phyloP scores from a whole-genome alignment of 352 stramenopile species.

The Phytophthora fragariaefolia region DNA sequence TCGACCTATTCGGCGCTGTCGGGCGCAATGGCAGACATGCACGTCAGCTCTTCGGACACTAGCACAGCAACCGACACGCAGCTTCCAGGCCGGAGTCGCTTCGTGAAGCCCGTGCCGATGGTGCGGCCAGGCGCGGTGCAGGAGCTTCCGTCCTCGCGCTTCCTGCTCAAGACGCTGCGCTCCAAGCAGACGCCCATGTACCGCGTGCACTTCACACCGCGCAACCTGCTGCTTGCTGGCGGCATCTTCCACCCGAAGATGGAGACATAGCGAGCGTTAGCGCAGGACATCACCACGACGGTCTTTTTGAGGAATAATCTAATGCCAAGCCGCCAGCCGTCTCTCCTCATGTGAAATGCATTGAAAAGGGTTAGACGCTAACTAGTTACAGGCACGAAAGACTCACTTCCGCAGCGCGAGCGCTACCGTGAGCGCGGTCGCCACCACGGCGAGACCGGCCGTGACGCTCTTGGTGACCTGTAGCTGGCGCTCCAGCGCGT shows the following conservation, averaged over 20 bases:
- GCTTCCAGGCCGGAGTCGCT: slow-evolving; percentile 35
- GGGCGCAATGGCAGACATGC: slow-evolving; percentile 44
- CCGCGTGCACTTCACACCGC: slow-evolving; percentile 79
- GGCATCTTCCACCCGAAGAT: slow-evolving; percentile 72
- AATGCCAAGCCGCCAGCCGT: slow-evolving; percentile 21
- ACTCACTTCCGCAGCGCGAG: slow-evolving; percentile 40
- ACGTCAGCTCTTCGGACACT: slow-evolving; percentile 30
- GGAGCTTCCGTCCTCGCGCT: slow-evolving; percentile 70
- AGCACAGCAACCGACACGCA: slow-evolving; percentile 16
- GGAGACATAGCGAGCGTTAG: slow-evolving; percentile 45
- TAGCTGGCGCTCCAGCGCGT: slow-evolving; percentile 63
- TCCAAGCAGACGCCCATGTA: slow-evolving; percentile 90
- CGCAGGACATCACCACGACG: slow-evolving; percentile 10
- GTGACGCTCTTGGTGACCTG: slow-evolving; percentile 42
- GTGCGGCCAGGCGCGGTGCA: slow-evolving; percentile 58
- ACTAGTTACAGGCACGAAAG: background rate
- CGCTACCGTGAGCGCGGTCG: slow-evolving; percentile 36
- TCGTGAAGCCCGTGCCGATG: slow-evolving; percentile 65
- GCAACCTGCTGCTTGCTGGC: slow-evolving; percentile 81
- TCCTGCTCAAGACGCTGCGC: slow-evolving; percentile 84
- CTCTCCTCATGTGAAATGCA: slow-evolving; percentile 13
- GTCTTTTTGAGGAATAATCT: slow-evolving; percentile 36
- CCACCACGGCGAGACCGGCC: slow-evolving; percentile 37
- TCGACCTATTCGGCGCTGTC: slow-evolving; percentile 35
- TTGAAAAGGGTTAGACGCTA: background rate